Conservation (phyloP, 2,329 filamentous ascomycete genomes). For the Juglanconis sp. region DNA sequence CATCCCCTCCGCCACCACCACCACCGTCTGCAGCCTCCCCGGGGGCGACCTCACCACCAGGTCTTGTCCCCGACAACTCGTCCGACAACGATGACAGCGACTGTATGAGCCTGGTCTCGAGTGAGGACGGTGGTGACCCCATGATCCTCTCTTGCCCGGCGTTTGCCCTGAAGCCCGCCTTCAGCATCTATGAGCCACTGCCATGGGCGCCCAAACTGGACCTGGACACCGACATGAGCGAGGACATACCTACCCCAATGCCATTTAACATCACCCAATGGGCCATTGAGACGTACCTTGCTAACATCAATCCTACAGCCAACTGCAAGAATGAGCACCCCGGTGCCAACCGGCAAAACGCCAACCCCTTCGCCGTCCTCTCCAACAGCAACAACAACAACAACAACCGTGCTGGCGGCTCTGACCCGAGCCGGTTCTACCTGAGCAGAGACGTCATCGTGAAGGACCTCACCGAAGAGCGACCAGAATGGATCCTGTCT, state of each 20-base stretch:
- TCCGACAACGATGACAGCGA: too few relatives aligned
- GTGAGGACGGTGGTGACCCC: background rate
- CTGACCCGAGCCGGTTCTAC: conserved; percentile 37
- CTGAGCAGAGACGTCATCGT: conserved; percentile 60
- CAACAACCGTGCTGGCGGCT: conserved; percentile 15
- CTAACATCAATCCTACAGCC: conserved; percentile 33
- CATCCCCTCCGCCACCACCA: too few relatives aligned
- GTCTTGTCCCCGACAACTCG: too few relatives aligned
- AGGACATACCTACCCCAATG: background rate
- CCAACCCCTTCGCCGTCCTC: conserved; percentile 26
- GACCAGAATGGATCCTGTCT: conserved; percentile 82
- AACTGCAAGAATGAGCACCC: conserved; percentile 55
- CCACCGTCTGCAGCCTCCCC: too few relatives aligned
- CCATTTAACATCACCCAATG: background rate
- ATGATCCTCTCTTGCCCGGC: background rate
- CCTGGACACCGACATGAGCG: background rate
- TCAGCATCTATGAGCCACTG: background rate
- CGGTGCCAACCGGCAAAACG: conserved; percentile 27
- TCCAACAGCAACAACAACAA: conserved; percentile 43
- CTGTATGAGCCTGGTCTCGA: too few relatives aligned
- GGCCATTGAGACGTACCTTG: background rate
- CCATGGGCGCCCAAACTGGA: background rate
- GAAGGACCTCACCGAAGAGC: conserved; percentile 65
- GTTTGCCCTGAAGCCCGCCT: background rate
- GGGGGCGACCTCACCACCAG: too few relatives aligned